phyloP scores from a whole-genome alignment of 2,329 filamentous ascomycete species.

The Metarhizium album region DNA sequence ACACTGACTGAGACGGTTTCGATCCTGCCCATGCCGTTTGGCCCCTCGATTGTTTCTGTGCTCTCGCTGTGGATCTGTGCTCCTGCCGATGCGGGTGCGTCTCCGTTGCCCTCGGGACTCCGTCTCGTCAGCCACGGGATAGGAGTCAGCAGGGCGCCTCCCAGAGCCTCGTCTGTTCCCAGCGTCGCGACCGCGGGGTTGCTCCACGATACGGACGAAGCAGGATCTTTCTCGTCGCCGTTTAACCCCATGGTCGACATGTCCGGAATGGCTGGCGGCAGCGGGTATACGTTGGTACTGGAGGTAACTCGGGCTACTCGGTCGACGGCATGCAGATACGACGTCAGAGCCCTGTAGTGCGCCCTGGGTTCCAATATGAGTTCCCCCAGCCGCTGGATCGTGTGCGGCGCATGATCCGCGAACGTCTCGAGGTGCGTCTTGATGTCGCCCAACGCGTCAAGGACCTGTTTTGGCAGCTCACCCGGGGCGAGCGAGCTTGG shows the following conservation, averaged over 20 bases:
- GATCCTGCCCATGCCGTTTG: slow-evolving; percentile 66
- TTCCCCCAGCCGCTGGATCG: slow-evolving; percentile 84
- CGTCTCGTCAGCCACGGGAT: slow-evolving; percentile 70
- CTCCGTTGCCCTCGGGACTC: slow-evolving; percentile 19
- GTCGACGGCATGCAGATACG: slow-evolving; percentile 85
- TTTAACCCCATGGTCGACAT: slow-evolving; percentile 49
- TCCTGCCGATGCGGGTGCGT: slow-evolving; percentile 16
- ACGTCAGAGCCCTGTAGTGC: slow-evolving; percentile 71
- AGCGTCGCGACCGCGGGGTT: slow-evolving; percentile 39
- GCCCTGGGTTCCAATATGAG: slow-evolving; percentile 64
- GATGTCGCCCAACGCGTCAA: slow-evolving; percentile 51
- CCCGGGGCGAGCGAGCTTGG: slow-evolving; percentile 26
- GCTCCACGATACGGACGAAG: slow-evolving; percentile 33
- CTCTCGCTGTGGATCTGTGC: slow-evolving; percentile 54
- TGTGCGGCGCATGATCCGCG: slow-evolving; percentile 69
- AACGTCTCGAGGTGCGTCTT: slow-evolving; percentile 57
- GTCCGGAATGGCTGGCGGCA: slow-evolving; percentile 56
- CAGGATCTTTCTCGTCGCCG: slow-evolving; percentile 39
- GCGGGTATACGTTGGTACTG: slow-evolving; percentile 66
- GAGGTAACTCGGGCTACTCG: slow-evolving; percentile 86
- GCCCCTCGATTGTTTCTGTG: slow-evolving; percentile 71
- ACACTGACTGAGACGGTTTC: slow-evolving; percentile 71
- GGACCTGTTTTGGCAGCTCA: slow-evolving; percentile 52
- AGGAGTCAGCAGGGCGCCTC: slow-evolving; percentile 82
- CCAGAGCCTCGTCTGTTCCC: slow-evolving; percentile 79